phyloP scores from a whole-genome alignment of 169 alveolate genomes.

The Eimeria mitis region DNA sequence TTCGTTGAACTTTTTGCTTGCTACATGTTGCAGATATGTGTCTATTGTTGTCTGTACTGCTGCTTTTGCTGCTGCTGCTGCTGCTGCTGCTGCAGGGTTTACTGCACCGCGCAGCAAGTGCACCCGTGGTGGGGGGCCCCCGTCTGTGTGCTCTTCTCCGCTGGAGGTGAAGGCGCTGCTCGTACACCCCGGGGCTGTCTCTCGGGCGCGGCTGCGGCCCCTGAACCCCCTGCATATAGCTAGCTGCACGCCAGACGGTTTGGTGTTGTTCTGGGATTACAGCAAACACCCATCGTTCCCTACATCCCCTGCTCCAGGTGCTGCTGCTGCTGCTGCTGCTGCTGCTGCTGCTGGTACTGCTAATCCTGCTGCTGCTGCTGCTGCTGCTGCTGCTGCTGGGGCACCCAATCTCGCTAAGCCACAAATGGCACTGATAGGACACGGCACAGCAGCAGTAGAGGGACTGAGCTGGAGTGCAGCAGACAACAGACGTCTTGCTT shows the following conservation, averaged over 20 bases:
- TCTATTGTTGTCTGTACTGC: not conserved
- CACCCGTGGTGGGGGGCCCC: conserved; percentile 31
- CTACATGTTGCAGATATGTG: not conserved
- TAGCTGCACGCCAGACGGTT: conserved; percentile 22
- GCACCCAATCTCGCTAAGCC: conserved; percentile 43
- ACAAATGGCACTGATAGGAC: conserved; percentile 53
- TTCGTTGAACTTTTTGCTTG: not conserved
- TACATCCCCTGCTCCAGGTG: not conserved
- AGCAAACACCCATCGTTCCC: conserved; percentile 56
- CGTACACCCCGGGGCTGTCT: conserved; percentile 46
- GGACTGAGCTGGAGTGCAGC: conserved; percentile 64
- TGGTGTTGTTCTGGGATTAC: conserved; percentile 33
- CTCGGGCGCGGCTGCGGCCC: conserved; percentile 45
- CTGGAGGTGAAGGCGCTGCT: conserved; percentile 48
- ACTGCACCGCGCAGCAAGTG: conserved; percentile 42
- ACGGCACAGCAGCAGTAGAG: conserved; percentile 18
- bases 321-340: conserved; percentile 32
- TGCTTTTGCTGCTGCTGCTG: not conserved
- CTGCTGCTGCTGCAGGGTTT: conserved; percentile 11
- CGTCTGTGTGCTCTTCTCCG: not conserved
- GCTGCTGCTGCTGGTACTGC: not conserved
- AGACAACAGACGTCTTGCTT: conserved; percentile 11
- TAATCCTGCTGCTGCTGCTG: not conserved
- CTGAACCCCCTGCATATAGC: conserved; percentile 20
- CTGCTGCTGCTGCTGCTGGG: not conserved